Evolutionary conservation across 345 rosid genomes (phyloP), one percentile per base, ranked within the genome.

Genomic region (Pseudoturritis turrita): DNA sequence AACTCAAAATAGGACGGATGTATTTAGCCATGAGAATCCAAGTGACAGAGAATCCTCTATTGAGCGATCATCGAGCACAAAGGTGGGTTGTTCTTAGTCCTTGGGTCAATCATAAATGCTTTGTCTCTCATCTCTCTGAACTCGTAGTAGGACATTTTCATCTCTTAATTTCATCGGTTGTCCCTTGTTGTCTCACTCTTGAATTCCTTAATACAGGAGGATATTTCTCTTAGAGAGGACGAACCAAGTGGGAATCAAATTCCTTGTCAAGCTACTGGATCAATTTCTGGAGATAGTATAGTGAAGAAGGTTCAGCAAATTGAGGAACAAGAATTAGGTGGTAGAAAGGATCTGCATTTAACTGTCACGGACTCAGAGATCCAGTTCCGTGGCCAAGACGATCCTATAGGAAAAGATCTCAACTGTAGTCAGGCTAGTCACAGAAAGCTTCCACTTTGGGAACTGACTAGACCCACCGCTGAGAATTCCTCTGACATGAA

Each of bases 371-470:
- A 52, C 7, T 63, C 53, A 36, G 80, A 67, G 58, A 77, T 77
- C 62, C 63, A 44, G 9, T 39, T 49, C 44, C 28, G 44, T 65
- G 82, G 77, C 33, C 25, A 26, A 55, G 87, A 78, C 51, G 76
- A 73, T 54, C 44, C 62, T 36, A 46, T 53, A 18, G 78, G 52
- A 35, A 68, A 68, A 79, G 82, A 80, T 47, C 45, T 71, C 11
- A 55, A 66, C 62, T 9, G 53, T 77, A 72, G 71, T 80, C 79
- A 74, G 77, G 65, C 57, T 35, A 78, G 72, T 55, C 21, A 70
- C 35, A 63, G 31, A 77, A 88, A 86, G 72, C 82, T 80, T 22
- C 78, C 68, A 10, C 64, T 47, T 39, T 72, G 81, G 75, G 89
- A 86, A 74, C 83, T 83, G 62, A 63, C 76, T 3, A 80, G 77